These are phyloP conservation scores for Diaporthe vaccinii DNA, from an alignment of 2,329 filamentous ascomycete genomes.

Conservation along the genomic window DNA sequence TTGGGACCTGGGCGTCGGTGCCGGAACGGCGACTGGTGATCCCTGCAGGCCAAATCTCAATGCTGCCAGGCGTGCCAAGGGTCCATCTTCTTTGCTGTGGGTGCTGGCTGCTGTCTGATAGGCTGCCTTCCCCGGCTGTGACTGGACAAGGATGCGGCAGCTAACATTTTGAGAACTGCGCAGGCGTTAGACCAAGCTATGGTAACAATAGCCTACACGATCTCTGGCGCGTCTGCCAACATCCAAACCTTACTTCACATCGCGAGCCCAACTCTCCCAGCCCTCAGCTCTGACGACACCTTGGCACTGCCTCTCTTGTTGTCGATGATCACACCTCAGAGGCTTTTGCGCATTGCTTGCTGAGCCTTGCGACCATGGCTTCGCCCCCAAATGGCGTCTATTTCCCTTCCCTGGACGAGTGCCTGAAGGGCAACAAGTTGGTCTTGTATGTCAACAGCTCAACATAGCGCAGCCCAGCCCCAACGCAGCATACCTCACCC, in stretches of 20 bases:
- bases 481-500: not conserved
- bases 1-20: constrained; percentile 16
- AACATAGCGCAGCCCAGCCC: not conserved
- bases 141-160: constrained; percentile 9
- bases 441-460: constrained; percentile 75
- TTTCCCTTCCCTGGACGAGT: constrained; percentile 87
- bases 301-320: constrained; percentile 24
- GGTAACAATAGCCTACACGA: constrained; percentile 21
- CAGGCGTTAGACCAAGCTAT: not conserved
- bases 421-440: constrained; percentile 83
- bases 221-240: constrained; percentile 32
- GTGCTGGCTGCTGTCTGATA: constrained; percentile 13
- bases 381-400: constrained; percentile 78
- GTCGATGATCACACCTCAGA: constrained; percentile 40
- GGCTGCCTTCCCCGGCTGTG: not conserved
- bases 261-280: constrained; percentile 5
- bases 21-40: constrained; percentile 29
- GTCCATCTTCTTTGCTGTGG: constrained; percentile 6
- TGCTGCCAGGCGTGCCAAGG: not conserved
- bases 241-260: constrained; percentile 4
- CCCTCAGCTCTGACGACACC: constrained; percentile 29
- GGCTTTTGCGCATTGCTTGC: constrained; percentile 48
- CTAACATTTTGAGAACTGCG: constrained; percentile 31
- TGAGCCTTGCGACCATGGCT: constrained; percentile 76
- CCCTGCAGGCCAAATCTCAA: constrained; percentile 23